Evolutionary conservation across 352 stramenopile genomes (phyloP), one percentile per base, ranked within the genome.

Genomic region (Phytophthora hybrid): DNA sequence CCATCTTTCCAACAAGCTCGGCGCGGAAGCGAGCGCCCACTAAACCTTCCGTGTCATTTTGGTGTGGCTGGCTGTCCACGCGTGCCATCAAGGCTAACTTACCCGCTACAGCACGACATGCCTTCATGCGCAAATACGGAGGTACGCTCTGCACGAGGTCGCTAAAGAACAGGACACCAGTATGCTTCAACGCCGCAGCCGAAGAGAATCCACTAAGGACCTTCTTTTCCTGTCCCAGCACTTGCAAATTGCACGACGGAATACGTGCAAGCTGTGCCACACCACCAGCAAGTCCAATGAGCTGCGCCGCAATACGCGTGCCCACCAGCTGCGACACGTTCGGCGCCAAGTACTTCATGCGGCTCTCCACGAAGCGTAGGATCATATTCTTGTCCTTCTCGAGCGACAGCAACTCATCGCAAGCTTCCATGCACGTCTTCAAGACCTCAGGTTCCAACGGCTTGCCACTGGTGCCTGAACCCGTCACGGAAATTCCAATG

Each of bases 211-310:
- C 89, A 59, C 87, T 97, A 13, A 98, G 76, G 9, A 94, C 96
- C 46, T 95, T 91, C 77, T 97, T 98, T 64, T 98, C 89, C 78
- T 99, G 97, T 11, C 98, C 98, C 47, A 99, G 79, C 23, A 98
- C 91, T 82, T 99, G 97, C 14, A 99, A 77, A 70, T 99, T 99
- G 74, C 97, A 99, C 46, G 96, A 91, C 47, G 98, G 98, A 65
- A 99, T 99, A 21, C 93, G 92, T 19, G 93, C 87, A 14, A 99
- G 82, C 56, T 98, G 84, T 3, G 88, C 88, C 18, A 99, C 83
- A 37, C 98, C 98, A 32, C 98, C 98, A 9, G 97, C 96, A 39
- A 99, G 79, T 19, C 91, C 97, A 4, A 99, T 78, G 6, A 99
- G 74, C 78, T 98, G 86, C 26, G 98, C 97, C 5, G 98, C 96